Percentiles rank a stretch among this genome's conserved stretches.
phyloP scores from a whole-genome alignment of 257 asterid species.

The Solanum sitiens region DNA sequence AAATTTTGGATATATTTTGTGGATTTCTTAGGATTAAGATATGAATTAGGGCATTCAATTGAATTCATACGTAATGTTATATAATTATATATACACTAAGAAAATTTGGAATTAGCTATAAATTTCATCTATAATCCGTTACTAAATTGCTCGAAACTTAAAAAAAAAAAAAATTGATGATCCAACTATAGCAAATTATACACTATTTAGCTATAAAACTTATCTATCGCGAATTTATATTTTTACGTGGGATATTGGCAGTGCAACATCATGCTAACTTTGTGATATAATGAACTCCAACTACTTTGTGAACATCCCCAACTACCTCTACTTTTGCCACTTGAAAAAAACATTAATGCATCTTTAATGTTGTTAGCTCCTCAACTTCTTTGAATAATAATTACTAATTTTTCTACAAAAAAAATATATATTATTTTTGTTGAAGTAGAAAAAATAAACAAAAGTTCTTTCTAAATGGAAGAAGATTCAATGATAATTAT shows the following conservation, averaged over 20 bases:
- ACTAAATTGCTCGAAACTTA: not conserved
- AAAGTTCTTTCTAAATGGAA: constrained; percentile 25
- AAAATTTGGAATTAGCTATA: not conserved
- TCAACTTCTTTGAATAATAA: not conserved
- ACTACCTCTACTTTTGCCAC: not conserved
- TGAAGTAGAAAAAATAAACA: not conserved
- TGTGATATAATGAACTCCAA: not conserved
- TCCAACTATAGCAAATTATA: not conserved
- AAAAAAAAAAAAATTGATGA: not conserved
- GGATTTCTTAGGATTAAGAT: not conserved
- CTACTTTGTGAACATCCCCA: not conserved
- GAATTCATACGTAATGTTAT: not conserved
- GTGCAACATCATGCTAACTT: not conserved
- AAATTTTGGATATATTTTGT: not conserved
- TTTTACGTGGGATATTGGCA: not conserved
- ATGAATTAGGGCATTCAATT: not conserved
- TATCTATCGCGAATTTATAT: not conserved
- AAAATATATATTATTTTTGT: not conserved
- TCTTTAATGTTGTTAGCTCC: not conserved
- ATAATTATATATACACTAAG: not conserved
- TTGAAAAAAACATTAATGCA: not conserved
- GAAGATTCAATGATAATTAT: constrained; percentile 22
- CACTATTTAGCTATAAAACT: not conserved
- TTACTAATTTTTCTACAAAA: not conserved
- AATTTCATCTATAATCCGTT: not conserved